These are phyloP conservation scores for Blastocystis sp. DNA, from an alignment of 352 stramenopile genomes.

Conservation along the genomic window DNA sequence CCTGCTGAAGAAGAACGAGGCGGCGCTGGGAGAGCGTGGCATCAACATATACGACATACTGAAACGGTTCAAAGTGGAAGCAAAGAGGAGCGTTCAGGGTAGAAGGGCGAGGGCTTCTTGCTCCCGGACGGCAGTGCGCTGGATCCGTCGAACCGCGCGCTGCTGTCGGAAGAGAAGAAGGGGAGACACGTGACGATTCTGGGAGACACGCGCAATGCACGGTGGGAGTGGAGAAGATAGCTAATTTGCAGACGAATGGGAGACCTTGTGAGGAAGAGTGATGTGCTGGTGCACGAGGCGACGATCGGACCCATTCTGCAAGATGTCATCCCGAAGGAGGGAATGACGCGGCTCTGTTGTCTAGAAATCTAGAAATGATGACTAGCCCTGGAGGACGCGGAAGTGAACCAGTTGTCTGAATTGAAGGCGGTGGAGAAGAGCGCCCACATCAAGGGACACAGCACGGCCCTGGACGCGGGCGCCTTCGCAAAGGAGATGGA, in stretches of 20 bases:
- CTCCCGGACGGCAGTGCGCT: conserved; percentile 24
- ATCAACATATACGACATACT: conserved; percentile 27
- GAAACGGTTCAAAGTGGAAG: conserved; percentile 38
- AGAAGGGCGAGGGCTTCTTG: conserved; percentile 9
- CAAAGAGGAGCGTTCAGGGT: background rate
- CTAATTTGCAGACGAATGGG: conserved; percentile 8
- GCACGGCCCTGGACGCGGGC: conserved; percentile 38
- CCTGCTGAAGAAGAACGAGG: conserved; percentile 30
- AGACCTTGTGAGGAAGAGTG: conserved; percentile 9
- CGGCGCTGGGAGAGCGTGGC: background rate
- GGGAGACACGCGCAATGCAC: conserved; percentile 8
- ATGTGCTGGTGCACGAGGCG: conserved; percentile 55
- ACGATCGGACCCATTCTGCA: conserved; percentile 28
- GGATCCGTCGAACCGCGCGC: background rate
- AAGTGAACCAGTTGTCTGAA: background rate
- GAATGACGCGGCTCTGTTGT: background rate
- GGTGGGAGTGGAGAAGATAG: background rate
- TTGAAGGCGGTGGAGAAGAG: background rate
- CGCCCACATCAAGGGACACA: conserved; percentile 47
- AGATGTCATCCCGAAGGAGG: background rate
- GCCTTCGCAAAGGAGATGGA: conserved; percentile 16
- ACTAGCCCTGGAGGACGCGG: background rate
- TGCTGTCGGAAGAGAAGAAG: conserved; percentile 13
- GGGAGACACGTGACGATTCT: conserved; percentile 13
- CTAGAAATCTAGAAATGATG: too few species aligned